phyloP scores from a whole-genome alignment of 306 rosid genomes.

The barrel medic (Medicago truncatula) region DNA sequence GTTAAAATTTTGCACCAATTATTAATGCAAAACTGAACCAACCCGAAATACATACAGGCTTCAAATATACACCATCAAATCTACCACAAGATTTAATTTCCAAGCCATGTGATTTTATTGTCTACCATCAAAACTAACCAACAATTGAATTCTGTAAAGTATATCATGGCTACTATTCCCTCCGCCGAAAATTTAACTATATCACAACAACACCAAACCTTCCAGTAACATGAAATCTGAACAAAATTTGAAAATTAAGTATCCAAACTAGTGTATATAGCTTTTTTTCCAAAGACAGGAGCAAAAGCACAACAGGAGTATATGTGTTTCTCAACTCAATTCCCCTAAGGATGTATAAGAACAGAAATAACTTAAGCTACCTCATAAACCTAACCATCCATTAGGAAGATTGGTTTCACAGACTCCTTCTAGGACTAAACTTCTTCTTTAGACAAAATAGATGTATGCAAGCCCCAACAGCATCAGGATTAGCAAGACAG shows the following conservation, averaged over 20 bases:
- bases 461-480: slow-evolving; percentile 60
- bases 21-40: neutral
- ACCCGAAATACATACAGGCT: neutral
- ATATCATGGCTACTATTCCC: slow-evolving; percentile 29
- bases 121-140: slow-evolving; percentile 30
- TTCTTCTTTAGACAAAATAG: slow-evolving; percentile 55
- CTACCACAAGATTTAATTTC: neutral
- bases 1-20: neutral
- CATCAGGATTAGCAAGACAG: slow-evolving; percentile 58
- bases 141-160: slow-evolving; percentile 22
- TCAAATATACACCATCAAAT: slow-evolving; percentile 19
- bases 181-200: slow-evolving; percentile 24
- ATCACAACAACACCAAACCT: slow-evolving; percentile 31
- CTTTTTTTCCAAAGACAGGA: slow-evolving; percentile 40
- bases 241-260: slow-evolving; percentile 56
- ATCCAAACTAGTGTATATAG: slow-evolving; percentile 50
- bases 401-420: slow-evolving; percentile 49
- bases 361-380: slow-evolving; percentile 59
- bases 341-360: slow-evolving; percentile 57
- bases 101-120: slow-evolving; percentile 16
- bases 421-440: slow-evolving; percentile 46
- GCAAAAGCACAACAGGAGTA: slow-evolving; percentile 56
- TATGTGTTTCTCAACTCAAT: slow-evolving; percentile 62
- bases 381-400: slow-evolving; percentile 47
- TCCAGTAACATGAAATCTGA: slow-evolving; percentile 43